Percentiles rank a stretch among this genome's conserved stretches.
Conservation (phyloP, 305 asterid species). For the Caryopteris hybrid region DNA sequence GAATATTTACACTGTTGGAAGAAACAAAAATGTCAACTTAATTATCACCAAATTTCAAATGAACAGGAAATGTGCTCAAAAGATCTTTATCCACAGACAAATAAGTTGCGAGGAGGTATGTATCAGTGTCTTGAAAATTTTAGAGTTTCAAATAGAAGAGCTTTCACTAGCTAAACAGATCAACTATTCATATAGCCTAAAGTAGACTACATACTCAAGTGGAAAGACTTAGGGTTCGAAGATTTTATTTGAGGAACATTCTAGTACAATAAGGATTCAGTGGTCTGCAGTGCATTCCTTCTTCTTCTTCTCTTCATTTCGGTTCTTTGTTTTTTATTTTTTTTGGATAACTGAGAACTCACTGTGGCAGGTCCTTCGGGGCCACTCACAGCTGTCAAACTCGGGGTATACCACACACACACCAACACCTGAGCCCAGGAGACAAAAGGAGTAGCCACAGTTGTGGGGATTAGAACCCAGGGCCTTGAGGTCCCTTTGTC, state of each 20-base stretch:
- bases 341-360: no score
- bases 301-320: neutral
- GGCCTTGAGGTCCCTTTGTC: neutral
- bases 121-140: constrained; percentile 9
- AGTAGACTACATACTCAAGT: neutral
- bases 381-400: no score
- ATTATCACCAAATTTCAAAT: constrained; percentile 6
- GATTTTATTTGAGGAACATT: constrained; percentile 7
- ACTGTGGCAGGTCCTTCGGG: no score
- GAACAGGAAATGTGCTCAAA: neutral
- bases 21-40: constrained; percentile 17
- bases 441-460: no score
- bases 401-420: no score
- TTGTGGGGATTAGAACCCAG: no score
- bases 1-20: constrained; percentile 75
- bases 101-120: neutral
- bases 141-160: constrained; percentile 6
- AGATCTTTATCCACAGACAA: neutral
- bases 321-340: no score
- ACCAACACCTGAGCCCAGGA: no score
- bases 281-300: neutral
- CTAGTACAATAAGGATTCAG: neutral
- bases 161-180: constrained; percentile 10
- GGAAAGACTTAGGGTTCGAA: constrained; percentile 2
- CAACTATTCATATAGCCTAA: constrained; percentile 11